Percentiles rank a stretch among this genome's conserved stretches.
Conservation (phyloP, 1,284 basidiomycete species). For the Malassezia restricta region DNA sequence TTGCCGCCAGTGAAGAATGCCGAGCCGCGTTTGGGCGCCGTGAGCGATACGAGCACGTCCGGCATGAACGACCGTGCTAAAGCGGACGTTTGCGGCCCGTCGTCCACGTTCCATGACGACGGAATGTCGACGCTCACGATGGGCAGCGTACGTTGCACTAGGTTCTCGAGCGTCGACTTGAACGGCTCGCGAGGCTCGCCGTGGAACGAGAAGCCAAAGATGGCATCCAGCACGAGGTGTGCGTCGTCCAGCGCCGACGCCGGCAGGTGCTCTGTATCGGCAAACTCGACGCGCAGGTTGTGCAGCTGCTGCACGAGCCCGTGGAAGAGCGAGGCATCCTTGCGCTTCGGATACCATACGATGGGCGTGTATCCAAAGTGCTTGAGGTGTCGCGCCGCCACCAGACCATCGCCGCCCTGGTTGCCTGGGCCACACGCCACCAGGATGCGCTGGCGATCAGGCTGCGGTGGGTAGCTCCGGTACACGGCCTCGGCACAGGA, state of each 20-base stretch:
- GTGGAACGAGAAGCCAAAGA: conserved; percentile 95
- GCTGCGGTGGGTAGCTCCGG: conserved; percentile 60
- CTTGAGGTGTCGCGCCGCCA: conserved; percentile 77
- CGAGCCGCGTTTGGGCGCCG: conserved; percentile 83
- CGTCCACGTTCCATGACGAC: conserved; percentile 85
- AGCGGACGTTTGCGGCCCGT: conserved; percentile 49
- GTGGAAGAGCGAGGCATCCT: conserved; percentile 43
- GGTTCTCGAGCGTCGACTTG: conserved; percentile 58
- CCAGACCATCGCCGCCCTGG: conserved; percentile 83
- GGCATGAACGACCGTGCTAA: conserved; percentile 55
- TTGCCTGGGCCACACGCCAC: conserved; percentile 85
- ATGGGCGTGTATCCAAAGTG: conserved; percentile 38
- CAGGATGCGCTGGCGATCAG: conserved; percentile 54
- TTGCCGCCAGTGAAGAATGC: conserved; percentile 56
- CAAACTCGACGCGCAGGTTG: conserved; percentile 63
- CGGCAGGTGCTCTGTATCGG: conserved; percentile 50
- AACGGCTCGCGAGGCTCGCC: conserved; percentile 68
- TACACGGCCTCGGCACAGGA: conserved; percentile 82
- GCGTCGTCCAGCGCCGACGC: conserved; percentile 52
- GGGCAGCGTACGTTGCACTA: conserved; percentile 47
- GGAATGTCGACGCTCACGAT: conserved; percentile 69
- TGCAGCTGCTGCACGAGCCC: conserved; percentile 72
- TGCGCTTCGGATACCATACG: conserved; percentile 41
- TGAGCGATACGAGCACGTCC: conserved; percentile 73
- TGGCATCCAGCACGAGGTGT: conserved; percentile 82